Conservation (phyloP, 164 flowering plant genomes). For the Annona squamosa region DNA sequence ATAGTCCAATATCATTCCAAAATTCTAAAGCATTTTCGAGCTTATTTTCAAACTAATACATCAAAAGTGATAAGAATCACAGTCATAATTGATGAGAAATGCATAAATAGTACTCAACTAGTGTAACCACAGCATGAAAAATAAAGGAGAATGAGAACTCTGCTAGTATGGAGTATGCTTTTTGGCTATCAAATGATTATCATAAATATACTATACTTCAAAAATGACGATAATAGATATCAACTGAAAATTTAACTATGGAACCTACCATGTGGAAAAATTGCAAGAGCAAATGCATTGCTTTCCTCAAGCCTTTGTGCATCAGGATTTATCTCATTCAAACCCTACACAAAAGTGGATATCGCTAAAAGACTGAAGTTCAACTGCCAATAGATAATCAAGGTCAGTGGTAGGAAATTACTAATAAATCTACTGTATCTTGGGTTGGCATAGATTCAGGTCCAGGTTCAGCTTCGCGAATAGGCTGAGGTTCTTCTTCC, state of each 20-base stretch:
- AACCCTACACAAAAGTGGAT: conserved; percentile 44
- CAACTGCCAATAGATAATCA: not conserved
- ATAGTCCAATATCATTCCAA: too few relatives aligned
- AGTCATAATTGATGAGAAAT: too few relatives aligned
- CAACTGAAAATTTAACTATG: not conserved
- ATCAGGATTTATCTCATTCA: conserved; percentile 62
- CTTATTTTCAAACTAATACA: too few relatives aligned
- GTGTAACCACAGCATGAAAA: too few relatives aligned
- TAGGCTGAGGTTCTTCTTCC: conserved; percentile 38
- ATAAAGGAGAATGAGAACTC: too few relatives aligned
- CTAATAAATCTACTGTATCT: conserved; percentile 54
- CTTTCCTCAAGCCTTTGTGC: conserved; percentile 70
- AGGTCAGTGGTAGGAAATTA: conserved; percentile 15
- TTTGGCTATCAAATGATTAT: too few relatives aligned
- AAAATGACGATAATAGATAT: not conserved
- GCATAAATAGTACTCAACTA: too few relatives aligned
- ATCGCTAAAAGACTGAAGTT: not conserved
- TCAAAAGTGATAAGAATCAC: too few relatives aligned
- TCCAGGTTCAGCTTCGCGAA: conserved; percentile 38
- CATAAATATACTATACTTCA: not conserved
- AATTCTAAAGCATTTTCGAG: too few relatives aligned
- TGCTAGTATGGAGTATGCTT: too few relatives aligned
- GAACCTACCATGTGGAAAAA: conserved; percentile 58
- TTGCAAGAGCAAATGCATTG: conserved; percentile 94
- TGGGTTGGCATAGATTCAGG: conserved; percentile 21